A percentile compares a stretch with the other conserved stretches of the same genome.
phyloP scores from a whole-genome alignment of 164 flowering plant species.

The Piper longum region DNA sequence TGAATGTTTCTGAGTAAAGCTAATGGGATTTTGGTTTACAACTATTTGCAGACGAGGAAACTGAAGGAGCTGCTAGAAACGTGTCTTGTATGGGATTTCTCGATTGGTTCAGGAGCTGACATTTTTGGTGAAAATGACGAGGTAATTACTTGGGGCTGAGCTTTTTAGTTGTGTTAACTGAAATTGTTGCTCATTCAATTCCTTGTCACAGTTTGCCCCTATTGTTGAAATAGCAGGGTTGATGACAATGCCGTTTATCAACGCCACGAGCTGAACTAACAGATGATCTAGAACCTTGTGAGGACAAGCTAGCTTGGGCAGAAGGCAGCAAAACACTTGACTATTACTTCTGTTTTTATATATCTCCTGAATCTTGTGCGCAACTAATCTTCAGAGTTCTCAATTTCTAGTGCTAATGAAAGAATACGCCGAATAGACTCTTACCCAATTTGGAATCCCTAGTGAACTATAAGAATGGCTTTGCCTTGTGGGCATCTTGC shows the following conservation, averaged over 20 bases:
- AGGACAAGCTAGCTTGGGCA: background rate
- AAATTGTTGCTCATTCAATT: background rate
- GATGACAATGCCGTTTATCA: background rate
- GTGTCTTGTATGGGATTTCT: slow-evolving; percentile 67
- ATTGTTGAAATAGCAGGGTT: slow-evolving; percentile 47
- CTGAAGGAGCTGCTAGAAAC: slow-evolving; percentile 50
- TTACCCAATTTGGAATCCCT: too few relatives aligned
- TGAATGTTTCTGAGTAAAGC: background rate
- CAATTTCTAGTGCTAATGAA: too few relatives aligned
- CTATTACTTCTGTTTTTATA: background rate
- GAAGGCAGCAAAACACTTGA: background rate
- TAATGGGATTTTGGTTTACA: background rate
- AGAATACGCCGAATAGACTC: too few relatives aligned
- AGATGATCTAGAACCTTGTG: background rate
- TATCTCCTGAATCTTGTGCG: too few relatives aligned
- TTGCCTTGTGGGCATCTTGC: too few relatives aligned
- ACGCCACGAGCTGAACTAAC: background rate
- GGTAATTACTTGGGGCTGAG: slow-evolving; percentile 22
- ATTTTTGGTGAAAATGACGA: slow-evolving; percentile 54
- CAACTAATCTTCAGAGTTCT: too few relatives aligned
- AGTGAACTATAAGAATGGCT: too few relatives aligned
- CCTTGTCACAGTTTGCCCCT: slow-evolving; percentile 52
- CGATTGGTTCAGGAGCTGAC: slow-evolving; percentile 36
- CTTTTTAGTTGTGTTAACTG: background rate
- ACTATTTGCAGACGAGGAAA: slow-evolving; percentile 47